phyloP scores from a whole-genome alignment of 2,329 filamentous ascomycete genomes.

The Hymenoscyphus repandus region DNA sequence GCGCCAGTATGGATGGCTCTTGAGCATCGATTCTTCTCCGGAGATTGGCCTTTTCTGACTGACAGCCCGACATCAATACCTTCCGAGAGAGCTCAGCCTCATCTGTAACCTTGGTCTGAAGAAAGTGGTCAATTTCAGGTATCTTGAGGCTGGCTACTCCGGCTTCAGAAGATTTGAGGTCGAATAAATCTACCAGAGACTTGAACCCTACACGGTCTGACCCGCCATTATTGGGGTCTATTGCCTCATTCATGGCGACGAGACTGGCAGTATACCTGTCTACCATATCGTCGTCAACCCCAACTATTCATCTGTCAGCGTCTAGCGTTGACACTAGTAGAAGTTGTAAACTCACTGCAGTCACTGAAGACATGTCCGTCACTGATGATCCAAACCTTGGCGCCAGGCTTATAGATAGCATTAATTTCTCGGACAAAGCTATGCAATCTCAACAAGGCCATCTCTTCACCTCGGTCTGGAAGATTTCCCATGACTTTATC shows the following conservation, averaged over 20 bases:
- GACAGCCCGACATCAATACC: slow-evolving; percentile 4
- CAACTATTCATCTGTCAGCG: not conserved
- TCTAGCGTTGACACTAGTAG: not conserved
- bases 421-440: slow-evolving; percentile 1
- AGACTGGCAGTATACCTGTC: slow-evolving; percentile 4
- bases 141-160: not conserved
- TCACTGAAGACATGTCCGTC: slow-evolving; percentile 6
- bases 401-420: slow-evolving; percentile 3
- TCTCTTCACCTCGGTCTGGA: slow-evolving; percentile 4
- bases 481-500: slow-evolving; percentile 4
- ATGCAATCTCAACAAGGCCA: slow-evolving; percentile 1
- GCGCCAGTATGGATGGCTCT: slow-evolving; percentile 3
- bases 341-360: not conserved
- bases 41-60: slow-evolving; percentile 2
- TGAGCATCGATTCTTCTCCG: slow-evolving; percentile 4
- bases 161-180: not conserved
- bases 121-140: slow-evolving; percentile 3
- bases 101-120: slow-evolving; percentile 1
- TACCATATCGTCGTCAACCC: slow-evolving; percentile 4
- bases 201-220: slow-evolving; percentile 1
- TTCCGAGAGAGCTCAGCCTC: slow-evolving; percentile 4
- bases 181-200: slow-evolving; percentile 5
- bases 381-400: slow-evolving; percentile 6
- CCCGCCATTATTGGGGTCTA: not conserved
- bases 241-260: slow-evolving; percentile 1